Base-by-base conservation (phyloP, 352 stramenopile genomes). In the Globisporangium takayamanum region DNA sequence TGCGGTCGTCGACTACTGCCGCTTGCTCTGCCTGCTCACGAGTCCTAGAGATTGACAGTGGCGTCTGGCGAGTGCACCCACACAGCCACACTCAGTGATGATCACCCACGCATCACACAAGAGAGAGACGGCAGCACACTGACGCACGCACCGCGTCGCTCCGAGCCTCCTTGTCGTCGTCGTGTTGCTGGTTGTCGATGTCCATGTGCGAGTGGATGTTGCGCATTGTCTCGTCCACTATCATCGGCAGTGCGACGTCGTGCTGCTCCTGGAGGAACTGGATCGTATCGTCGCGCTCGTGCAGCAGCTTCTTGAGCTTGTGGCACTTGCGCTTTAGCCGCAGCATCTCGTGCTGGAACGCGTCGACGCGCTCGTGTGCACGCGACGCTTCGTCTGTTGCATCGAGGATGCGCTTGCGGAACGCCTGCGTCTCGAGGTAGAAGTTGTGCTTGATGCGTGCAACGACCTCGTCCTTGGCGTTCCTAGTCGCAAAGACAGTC, bases 141-240 rank as follows among this genome's bases (percentile, higher is more conserved):
- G 22, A 18, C 16, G 36, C 44, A 52, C 55, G 20, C 41, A 44
- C 48, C 20, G 48, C 28, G 36, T 62, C 15, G 47, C 36, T 42
- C 42, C 30, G 14, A 50, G 53, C 15, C 48, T 57, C 26, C 28
- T 50, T 50, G n/a, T 57, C 51, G 26, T 73, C 62, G 1, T 54
- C 66, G 15, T 80, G 53, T 2, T 30, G 44, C 41, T 53, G 55
- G 11, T 59, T 44, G n/a, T 63, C 28, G 3, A 33, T 51, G 16
- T 37, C 45, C 58, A 84, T 68, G 18, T 82, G 55, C 10, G 64
- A 67, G 7, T 78, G 72, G 12, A 90, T 57, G 62, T 63, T 79
- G 45, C 73, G 70, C 67, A 90, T 78, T 4, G 80, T 88, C 52
- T 89, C 80, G 53, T 80, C 66, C 70, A 87, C 72, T 10, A 89